Percentiles rank a stretch among this genome's conserved stretches.
These are phyloP conservation scores for Akanthomyces dipterigenus DNA, from an alignment of 2,329 filamentous ascomycete genomes.

Conservation along the genomic window DNA sequence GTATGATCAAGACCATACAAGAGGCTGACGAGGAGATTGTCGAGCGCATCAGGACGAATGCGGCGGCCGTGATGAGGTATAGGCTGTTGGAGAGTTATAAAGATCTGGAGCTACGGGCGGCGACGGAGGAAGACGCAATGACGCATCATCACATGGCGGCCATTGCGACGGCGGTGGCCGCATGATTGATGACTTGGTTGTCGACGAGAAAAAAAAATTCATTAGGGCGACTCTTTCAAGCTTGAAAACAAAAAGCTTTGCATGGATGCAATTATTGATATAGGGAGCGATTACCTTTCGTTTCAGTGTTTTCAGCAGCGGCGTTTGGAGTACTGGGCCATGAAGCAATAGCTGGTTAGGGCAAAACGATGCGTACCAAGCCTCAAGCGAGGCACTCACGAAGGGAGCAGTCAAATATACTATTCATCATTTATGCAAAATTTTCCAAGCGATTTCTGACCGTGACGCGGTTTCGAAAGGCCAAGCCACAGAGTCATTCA, in stretches of 20 bases:
- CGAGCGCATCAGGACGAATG: slow-evolving; percentile 16
- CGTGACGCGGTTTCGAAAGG: too few species aligned
- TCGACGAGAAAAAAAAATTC: too few species aligned
- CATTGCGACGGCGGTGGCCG: slow-evolving; percentile 5
- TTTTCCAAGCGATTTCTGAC: too few species aligned
- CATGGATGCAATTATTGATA: background rate
- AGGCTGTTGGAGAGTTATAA: background rate
- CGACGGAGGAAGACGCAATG: background rate
- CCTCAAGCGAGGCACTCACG: background rate
- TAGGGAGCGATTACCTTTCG: background rate
- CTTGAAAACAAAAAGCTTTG: background rate
- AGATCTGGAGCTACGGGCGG: background rate
- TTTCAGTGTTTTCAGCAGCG: background rate
- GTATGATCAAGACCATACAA: slow-evolving; percentile 21
- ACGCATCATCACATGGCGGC: slow-evolving; percentile 10
- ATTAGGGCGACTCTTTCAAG: background rate
- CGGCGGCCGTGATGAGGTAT: background rate
- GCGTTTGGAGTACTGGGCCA: background rate
- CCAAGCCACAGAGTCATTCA: too few species aligned
- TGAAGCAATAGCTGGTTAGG: background rate
- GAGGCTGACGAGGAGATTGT: slow-evolving; percentile 22
- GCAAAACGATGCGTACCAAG: background rate
- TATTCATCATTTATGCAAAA: too few species aligned
- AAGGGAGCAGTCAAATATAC: background rate
- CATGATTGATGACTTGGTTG: background rate